phyloP scores from a whole-genome alignment of 176 grass and related monocot genomes.

The Aechmea fasciata region DNA sequence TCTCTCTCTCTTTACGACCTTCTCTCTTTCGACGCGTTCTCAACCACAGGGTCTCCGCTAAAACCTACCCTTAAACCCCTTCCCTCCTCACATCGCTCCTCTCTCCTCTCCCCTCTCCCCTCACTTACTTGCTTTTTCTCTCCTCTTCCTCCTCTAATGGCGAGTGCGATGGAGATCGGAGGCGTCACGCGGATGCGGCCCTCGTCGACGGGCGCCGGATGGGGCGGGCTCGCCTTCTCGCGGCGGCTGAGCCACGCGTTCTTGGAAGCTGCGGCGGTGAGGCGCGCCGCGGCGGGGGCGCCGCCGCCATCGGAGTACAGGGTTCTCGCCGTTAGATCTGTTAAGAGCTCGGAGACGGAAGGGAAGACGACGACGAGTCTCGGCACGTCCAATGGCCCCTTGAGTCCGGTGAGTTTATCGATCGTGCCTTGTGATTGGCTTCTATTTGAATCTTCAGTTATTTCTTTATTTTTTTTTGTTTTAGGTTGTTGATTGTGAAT shows the following conservation, averaged over 20 bases:
- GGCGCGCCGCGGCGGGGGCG: conserved; percentile 11
- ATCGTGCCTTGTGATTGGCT: no score
- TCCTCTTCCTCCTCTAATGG: conserved; percentile 15
- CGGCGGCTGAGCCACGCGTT: conserved; percentile 2
- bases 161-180: conserved; percentile 55
- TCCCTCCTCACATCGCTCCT: conserved; percentile 1
- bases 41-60: not conserved
- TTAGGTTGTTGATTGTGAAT: not conserved
- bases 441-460: not conserved
- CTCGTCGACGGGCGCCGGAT: not conserved
- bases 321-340: conserved; percentile 32
- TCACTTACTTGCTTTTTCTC: not conserved
- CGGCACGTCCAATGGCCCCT: conserved; percentile 48
- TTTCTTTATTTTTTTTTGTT: not conserved
- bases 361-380: conserved; percentile 38
- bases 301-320: conserved; percentile 11
- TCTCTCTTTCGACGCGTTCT: conserved; percentile 4
- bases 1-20: not conserved
- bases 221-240: not conserved
- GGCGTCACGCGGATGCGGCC: conserved; percentile 17
- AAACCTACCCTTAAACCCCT: not conserved
- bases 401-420: conserved; percentile 26
- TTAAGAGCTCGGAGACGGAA: conserved; percentile 26
- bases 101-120: not conserved
- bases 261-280: not conserved